Evolutionary conservation across 2,329 filamentous ascomycete species (phyloP), one percentile per base, ranked within the genome.

Genomic region (Verticillium nonalfalfae): DNA sequence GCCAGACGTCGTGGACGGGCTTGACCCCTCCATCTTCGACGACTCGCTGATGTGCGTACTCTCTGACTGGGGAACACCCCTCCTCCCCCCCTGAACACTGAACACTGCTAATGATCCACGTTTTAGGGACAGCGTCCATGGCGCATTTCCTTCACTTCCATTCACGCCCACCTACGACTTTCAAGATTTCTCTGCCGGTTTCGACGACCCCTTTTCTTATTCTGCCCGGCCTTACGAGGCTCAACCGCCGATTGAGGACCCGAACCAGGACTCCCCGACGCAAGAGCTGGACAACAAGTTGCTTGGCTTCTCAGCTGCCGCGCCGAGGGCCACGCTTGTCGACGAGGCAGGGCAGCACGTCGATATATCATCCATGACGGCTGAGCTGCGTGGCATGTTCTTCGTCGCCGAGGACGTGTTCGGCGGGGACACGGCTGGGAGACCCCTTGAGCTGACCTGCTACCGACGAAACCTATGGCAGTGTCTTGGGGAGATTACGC

Each of bases 381-480:
- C 90, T 61, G 90, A 94, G 75, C 78, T 94, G 13, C 90, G 92
- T 69, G 90, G 90, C 81, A 93, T 94, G 90, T 94, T 94, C 79
- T 93, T 93, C 71, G 84, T 94, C 33, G 90, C 90, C 55, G 90
- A 94, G 72, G 90, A 91, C 68, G 90, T 92, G 5, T 93, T 91
- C 78, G 73, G 86, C 74, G 75, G 85, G 76, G 78, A 85, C 58
- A 80, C 76, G 56, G 73, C 77, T 3, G 81, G 81, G 9, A 77
- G 86, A 5, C 88, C 89, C 0, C 82, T 89, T 58, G 94, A 98
- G 76, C 78, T 98, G 72, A 98, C 94, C 0, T 98, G 94, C 80
- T 98, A 98, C 73, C 88, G 94, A 54, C 86, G 94, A 58, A 98
- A 98, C 70, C 80, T 98, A 56, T 98, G 96, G 81, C 93, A 97